phyloP scores from a whole-genome alignment of 2,329 filamentous ascomycete genomes.

The Cytospora schulzeri region DNA sequence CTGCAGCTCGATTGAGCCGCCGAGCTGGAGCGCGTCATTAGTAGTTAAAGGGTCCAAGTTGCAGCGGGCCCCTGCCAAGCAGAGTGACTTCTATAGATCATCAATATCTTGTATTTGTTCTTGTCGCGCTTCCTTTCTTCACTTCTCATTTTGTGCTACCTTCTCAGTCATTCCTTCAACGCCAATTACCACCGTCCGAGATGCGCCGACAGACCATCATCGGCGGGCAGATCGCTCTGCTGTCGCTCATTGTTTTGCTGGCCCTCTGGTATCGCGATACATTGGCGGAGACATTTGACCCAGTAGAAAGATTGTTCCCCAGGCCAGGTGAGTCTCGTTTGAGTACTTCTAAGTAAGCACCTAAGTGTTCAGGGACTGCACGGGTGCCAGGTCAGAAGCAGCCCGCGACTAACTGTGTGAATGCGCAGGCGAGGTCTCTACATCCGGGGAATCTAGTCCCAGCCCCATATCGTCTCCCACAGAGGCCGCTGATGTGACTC shows the following conservation, averaged over 20 bases:
- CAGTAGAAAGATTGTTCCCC: constrained; percentile 1
- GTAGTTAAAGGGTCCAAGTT: neutral
- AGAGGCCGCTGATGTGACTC: neutral
- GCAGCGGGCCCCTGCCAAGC: neutral
- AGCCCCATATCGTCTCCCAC: neutral
- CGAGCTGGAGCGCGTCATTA: neutral
- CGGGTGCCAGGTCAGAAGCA: neutral
- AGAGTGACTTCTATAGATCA: neutral
- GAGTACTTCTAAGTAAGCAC: too few relatives aligned
- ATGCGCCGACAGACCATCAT: constrained; percentile 8
- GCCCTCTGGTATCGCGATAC: constrained; percentile 7
- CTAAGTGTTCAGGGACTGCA: neutral
- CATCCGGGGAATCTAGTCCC: neutral
- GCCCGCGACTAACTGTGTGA: neutral
- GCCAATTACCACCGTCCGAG: neutral
- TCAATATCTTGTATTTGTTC: neutral
- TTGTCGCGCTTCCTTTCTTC: neutral
- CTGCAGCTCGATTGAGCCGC: neutral
- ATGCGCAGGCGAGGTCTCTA: neutral
- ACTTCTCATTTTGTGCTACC: neutral
- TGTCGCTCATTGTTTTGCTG: constrained; percentile 7
- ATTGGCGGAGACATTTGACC: constrained; percentile 3
- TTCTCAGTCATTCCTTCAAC: neutral
- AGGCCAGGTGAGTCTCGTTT: constrained; percentile 7
- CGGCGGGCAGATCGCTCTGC: neutral